Evolutionary conservation across 2,329 filamentous ascomycete genomes (phyloP).

Genomic region (Aspergillus sergii): DNA sequence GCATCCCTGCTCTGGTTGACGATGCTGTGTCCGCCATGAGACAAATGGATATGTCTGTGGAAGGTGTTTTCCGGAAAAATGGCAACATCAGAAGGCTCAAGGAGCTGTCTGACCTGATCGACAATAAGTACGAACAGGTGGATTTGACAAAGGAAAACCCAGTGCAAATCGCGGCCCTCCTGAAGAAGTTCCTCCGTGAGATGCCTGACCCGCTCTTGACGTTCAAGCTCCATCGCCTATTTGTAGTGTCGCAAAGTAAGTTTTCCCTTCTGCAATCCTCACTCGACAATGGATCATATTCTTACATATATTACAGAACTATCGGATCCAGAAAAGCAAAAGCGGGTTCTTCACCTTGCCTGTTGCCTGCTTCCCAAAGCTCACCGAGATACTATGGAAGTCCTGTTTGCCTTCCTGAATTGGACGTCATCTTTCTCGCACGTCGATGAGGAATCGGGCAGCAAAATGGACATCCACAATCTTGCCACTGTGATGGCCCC

Average conservation of each 20-base stretch:
- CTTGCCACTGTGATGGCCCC: slow-evolving; percentile 96
- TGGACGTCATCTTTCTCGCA: slow-evolving; percentile 98
- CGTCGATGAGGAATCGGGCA: slow-evolving; percentile 93
- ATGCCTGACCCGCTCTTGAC: slow-evolving; percentile 94
- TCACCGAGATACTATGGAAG: slow-evolving; percentile 91
- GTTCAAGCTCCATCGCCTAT: slow-evolving; percentile 89
- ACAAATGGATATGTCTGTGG: slow-evolving; percentile 98
- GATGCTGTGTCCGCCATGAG: slow-evolving; percentile 93
- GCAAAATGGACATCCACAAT: slow-evolving; percentile 99
- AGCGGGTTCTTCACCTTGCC: slow-evolving; percentile 83
- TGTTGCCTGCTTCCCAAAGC: slow-evolving; percentile 92
- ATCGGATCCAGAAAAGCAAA: slow-evolving; percentile 75
- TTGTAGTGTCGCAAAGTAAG: slow-evolving; percentile 81
- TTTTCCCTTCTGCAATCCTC: slow-evolving; percentile 22
- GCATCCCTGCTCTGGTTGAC: slow-evolving; percentile 92
- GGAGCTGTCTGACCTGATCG: slow-evolving; percentile 82
- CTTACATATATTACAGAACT: slow-evolving; percentile 60
- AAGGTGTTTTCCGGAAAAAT: slow-evolving; percentile 98
- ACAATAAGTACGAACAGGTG: slow-evolving; percentile 80
- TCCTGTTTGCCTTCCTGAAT: slow-evolving; percentile 92
- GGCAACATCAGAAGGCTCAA: slow-evolving; percentile 95
- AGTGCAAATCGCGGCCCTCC: slow-evolving; percentile 86
- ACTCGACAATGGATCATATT: neutral
- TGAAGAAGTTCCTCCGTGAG: slow-evolving; percentile 94
- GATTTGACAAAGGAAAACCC: slow-evolving; percentile 87